Evolutionary conservation across 2,329 filamentous ascomycete genomes (phyloP), one percentile per base, ranked within the genome.

Genomic region (Colletotrichum phormii): DNA sequence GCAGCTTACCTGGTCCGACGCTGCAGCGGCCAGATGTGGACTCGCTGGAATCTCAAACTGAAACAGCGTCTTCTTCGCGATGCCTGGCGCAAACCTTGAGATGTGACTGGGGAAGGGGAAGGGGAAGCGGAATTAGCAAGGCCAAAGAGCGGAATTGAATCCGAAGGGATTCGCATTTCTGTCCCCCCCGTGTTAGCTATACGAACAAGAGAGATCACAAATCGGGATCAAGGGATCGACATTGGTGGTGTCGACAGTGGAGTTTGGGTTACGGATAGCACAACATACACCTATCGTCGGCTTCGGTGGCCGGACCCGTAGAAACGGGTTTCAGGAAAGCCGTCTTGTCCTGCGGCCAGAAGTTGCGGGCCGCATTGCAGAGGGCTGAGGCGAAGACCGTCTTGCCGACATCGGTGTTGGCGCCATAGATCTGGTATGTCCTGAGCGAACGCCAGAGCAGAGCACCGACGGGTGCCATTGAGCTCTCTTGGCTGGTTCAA

Each of bases 401-500:
- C 85, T 97, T 97, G 75, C 94, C 94, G 31, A 97, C 93, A 75
- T 94, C 90, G 0, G 94, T 97, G 77, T 96, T 97, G 59, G 94
- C 93, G 33, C 94, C 94, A 78, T 93, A 97, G 49, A 97, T 85
- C 81, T 97, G 94, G 76, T 94, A 89, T 13, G 90, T 86, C 73
- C 90, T 89, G 66, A 95, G 85, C 9, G 89, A 89, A 73, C 91
- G 90, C 89, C 91, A 94, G 49, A 95, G 85, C 60, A 90, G 85
- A 64, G 90, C 87, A 60, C 89, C 86, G 64, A 90, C 82, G 31
- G 89, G 88, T 67, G 84, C 77, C 82, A 85, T 85, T 63, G 64
- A 33, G 60, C 33, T 35, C 33, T 29, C 22, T 29, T 31, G 9
- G 31, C 29, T 5, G 24, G 6, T 15, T 54, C 54, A 53, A 37